Conservation (phyloP, 1,139 yeast genomes). For the Pichia sp. region DNA sequence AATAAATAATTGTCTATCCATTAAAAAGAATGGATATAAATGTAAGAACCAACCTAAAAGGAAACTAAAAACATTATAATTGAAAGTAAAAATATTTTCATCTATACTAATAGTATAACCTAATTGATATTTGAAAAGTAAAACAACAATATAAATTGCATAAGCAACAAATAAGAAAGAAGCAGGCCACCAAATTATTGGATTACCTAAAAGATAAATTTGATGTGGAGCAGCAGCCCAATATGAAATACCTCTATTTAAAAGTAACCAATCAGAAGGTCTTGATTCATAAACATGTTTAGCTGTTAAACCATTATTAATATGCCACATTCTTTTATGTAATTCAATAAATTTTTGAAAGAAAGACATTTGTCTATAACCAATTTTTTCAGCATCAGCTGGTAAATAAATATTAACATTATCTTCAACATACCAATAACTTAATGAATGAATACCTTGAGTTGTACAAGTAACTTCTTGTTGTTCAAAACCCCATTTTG, state of each 20-base stretch:
- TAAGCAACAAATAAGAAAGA: constrained; percentile 53
- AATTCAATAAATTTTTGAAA: constrained; percentile 68
- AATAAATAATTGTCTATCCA: constrained; percentile 90
- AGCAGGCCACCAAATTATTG: constrained; percentile 85
- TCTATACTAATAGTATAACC: constrained; percentile 42
- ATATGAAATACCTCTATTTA: constrained; percentile 89
- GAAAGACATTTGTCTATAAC: constrained; percentile 60
- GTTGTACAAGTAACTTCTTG: constrained; percentile 93
- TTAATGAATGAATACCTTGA: constrained; percentile 67
- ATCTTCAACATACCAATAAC: constrained; percentile 85
- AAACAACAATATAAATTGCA: constrained; percentile 44
- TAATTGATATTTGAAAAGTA: constrained; percentile 71
- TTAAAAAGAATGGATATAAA: constrained; percentile 79
- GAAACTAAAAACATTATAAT: constrained; percentile 61
- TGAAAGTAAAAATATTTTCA: constrained; percentile 61
- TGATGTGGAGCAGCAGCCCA: constrained; percentile 68
- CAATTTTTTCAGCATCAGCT: constrained; percentile 44
- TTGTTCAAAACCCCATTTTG: constrained; percentile 95
- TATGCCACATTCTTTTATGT: constrained; percentile 86
- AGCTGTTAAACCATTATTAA: constrained; percentile 77
- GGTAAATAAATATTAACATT: constrained; percentile 48
- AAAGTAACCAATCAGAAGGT: constrained; percentile 85
- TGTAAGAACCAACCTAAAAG: constrained; percentile 80
- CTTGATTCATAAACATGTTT: constrained; percentile 84
- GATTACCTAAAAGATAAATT: constrained; percentile 86